phyloP scores from a whole-genome alignment of 1,284 basidiomycete species.

The Trametes hirsuta region DNA sequence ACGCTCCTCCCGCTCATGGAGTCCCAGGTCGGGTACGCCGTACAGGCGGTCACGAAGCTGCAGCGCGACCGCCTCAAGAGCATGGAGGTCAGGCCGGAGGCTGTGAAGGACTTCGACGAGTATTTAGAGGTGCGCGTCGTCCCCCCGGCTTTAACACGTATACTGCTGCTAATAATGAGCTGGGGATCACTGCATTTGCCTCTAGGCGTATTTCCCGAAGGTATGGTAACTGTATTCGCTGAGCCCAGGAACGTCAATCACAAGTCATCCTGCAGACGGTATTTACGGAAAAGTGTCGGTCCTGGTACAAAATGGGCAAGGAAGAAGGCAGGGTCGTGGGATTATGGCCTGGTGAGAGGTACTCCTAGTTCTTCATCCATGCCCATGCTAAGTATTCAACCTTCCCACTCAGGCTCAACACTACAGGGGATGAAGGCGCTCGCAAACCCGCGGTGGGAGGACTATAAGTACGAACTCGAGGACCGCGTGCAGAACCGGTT shows the following conservation, averaged over 20 bases:
- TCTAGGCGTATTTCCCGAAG: constrained; percentile 48
- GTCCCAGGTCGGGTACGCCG: constrained; percentile 56
- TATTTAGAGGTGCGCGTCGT: constrained; percentile 45
- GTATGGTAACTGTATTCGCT: constrained; percentile 33
- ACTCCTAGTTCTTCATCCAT: background rate
- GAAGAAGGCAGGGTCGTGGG: constrained; percentile 59
- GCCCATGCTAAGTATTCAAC: background rate
- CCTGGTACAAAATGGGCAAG: constrained; percentile 69
- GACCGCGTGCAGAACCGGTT: constrained; percentile 51
- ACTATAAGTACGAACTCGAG: constrained; percentile 56
- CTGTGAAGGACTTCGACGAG: constrained; percentile 61
- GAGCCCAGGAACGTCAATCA: background rate
- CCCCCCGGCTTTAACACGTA: too few species aligned
- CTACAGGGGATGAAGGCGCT: constrained; percentile 55
- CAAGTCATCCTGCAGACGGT: constrained; percentile 48
- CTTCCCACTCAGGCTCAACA: constrained; percentile 47
- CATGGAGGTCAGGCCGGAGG: constrained; percentile 58
- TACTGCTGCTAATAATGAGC: fast-evolving
- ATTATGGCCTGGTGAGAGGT: constrained; percentile 57
- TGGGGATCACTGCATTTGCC: background rate
- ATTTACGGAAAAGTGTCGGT: constrained; percentile 58
- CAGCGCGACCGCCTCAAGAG: constrained; percentile 62
- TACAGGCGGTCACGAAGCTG: constrained; percentile 56
- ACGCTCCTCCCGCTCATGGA: constrained; percentile 57
- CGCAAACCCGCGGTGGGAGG: constrained; percentile 65